These are phyloP conservation scores for Physocladia obscura DNA, from an alignment of 192 early-diverging fungal genomes.

Conservation along the genomic window DNA sequence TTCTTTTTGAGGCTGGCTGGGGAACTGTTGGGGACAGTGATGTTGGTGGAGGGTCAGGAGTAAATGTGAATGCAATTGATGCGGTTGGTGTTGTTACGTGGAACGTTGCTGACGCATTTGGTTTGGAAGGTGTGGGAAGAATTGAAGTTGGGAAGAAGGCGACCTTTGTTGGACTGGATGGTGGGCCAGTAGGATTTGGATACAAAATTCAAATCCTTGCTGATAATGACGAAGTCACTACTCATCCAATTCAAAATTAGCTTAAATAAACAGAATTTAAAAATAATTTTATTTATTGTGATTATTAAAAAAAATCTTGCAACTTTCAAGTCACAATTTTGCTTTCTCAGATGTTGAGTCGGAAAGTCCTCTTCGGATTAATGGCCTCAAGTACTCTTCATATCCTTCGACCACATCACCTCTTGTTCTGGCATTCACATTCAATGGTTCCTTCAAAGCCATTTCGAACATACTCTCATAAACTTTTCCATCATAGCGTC, in stretches of 20 bases:
- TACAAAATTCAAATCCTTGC: conserved; percentile 56
- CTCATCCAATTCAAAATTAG: conserved; percentile 37
- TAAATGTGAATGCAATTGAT: conserved; percentile 55
- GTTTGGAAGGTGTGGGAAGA: conserved; percentile 29
- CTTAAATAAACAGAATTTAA: no score
- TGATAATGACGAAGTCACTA: conserved; percentile 52
- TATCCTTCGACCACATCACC: conserved; percentile 57
- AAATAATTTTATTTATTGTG: no score
- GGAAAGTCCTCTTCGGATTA: conserved; percentile 25
- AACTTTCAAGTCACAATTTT: conserved; percentile 1
- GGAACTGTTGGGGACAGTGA: conserved; percentile 20
- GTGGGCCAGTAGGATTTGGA: conserved; percentile 61
- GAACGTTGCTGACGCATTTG: conserved; percentile 69
- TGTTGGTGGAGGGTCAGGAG: no score
- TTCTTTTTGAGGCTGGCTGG: conserved; percentile 82
- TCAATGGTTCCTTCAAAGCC: conserved; percentile 76
- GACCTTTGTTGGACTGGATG: conserved; percentile 62
- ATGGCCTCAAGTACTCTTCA: conserved; percentile 36
- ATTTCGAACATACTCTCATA: conserved; percentile 76
- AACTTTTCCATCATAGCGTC: conserved; percentile 72
- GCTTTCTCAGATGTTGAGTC: not conserved
- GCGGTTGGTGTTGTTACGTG: conserved; percentile 71
- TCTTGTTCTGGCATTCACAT: conserved; percentile 47
- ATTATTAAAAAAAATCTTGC: no score
- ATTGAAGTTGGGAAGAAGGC: conserved; percentile 38